A percentile compares a stretch with the other conserved stretches of the same genome.
These are phyloP conservation scores for Phaeosphaeria sp. DNA, from an alignment of 2,329 filamentous ascomycete genomes.

Conservation along the genomic window DNA sequence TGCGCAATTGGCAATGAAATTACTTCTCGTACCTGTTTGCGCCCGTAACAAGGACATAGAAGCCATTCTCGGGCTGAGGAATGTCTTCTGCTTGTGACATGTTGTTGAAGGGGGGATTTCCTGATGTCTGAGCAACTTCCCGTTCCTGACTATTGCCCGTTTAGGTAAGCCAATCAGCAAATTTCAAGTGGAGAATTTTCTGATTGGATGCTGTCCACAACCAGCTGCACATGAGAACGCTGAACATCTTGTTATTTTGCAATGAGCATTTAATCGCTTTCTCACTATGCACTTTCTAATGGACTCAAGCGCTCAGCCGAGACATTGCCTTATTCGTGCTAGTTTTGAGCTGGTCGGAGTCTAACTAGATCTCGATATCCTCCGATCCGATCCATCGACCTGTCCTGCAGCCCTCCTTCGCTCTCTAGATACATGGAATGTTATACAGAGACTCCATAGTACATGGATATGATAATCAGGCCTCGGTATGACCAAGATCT, in stretches of 20 bases:
- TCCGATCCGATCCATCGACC: background rate
- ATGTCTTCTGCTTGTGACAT: constrained; percentile 30
- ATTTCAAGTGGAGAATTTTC: background rate
- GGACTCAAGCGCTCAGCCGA: background rate
- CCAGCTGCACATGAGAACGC: background rate
- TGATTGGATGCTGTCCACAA: background rate
- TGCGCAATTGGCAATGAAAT: no score
- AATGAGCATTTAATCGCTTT: background rate
- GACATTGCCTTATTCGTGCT: background rate
- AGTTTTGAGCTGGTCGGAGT: background rate
- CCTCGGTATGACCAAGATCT: no score
- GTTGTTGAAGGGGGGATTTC: constrained; percentile 4
- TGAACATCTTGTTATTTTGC: background rate
- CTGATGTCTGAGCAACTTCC: background rate
- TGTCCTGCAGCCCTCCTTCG: background rate
- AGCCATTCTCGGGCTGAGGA: constrained; percentile 42
- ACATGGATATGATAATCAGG: no score
- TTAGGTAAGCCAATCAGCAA: background rate
- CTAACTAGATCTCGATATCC: background rate
- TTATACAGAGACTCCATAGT: background rate
- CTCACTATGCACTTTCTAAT: no score
- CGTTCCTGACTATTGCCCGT: background rate
- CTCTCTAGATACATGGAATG: background rate
- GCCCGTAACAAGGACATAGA: constrained; percentile 76
- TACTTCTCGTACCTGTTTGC: constrained; percentile 73